These are phyloP conservation scores for Trametes sanguinea DNA, from an alignment of 768 basidiomycete species.

Conservation along the genomic window DNA sequence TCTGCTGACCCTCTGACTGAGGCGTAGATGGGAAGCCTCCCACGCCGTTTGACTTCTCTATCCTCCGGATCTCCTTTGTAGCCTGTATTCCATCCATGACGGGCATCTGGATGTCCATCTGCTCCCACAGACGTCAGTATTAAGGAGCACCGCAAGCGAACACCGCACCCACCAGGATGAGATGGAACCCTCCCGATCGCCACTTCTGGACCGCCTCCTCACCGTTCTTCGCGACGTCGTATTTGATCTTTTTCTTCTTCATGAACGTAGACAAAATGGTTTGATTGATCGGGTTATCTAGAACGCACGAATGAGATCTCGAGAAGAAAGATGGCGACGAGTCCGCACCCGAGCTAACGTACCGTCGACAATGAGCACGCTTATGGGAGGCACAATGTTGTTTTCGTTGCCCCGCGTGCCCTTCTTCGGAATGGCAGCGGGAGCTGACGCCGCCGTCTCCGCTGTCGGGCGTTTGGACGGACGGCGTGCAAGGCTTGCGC, in stretches of 20 bases:
- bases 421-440: constrained; percentile 44
- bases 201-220: constrained; percentile 96
- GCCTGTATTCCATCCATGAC: constrained; percentile 98
- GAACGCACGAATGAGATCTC: background rate
- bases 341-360: constrained; percentile 31
- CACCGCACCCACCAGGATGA: constrained; percentile 81
- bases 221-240: constrained; percentile 92
- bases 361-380: constrained; percentile 98
- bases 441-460: constrained; percentile 32
- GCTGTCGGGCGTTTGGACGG: constrained; percentile 34
- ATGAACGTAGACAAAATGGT: constrained; percentile 97
- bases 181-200: constrained; percentile 89
- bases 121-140: constrained; percentile 2
- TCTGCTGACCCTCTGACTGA: constrained; percentile 52
- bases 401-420: constrained; percentile 55
- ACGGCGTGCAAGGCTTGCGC: constrained; percentile 32
- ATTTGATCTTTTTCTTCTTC: constrained; percentile 94
- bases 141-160: background rate
- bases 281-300: constrained; percentile 99
- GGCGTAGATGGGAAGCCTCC: constrained; percentile 74
- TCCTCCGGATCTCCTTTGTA: constrained; percentile 89
- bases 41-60: constrained; percentile 70
- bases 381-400: constrained; percentile 92
- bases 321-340: background rate
- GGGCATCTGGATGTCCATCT: constrained; percentile 99